Percentiles rank a stretch among this genome's conserved stretches.
These are phyloP conservation scores for Pinus taeda DNA, from an alignment of 75 land plant genomes.

Conservation along the genomic window DNA sequence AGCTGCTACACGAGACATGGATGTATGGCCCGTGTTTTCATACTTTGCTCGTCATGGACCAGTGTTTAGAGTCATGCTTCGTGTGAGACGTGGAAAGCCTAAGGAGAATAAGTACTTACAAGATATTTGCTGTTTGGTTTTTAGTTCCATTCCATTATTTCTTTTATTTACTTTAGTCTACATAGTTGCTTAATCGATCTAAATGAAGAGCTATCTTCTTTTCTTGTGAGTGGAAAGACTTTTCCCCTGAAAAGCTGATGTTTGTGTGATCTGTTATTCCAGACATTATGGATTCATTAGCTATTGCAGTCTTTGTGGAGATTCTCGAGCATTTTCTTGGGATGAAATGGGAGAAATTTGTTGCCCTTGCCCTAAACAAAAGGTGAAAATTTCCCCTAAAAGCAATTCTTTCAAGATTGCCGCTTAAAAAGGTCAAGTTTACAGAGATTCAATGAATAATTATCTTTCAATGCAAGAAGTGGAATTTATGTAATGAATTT, in stretches of 20 bases:
- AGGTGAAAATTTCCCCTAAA: constrained; percentile 20
- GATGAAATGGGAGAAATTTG: constrained; percentile 56
- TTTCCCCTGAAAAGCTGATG: neutral
- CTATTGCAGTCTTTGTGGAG: constrained; percentile 77
- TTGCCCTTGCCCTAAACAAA: constrained; percentile 44
- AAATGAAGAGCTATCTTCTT: neutral
- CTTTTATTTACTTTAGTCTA: neutral
- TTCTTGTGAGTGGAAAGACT: neutral
- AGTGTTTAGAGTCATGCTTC: constrained; percentile 84
- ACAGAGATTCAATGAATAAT: neutral
- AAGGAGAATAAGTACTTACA: constrained; percentile 41
- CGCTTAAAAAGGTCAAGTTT: neutral
- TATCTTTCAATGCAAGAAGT: neutral
- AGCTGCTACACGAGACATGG: constrained; percentile 70
- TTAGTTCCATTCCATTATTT: neutral
- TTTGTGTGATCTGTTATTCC: constrained; percentile 9
- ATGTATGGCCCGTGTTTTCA: constrained; percentile 76
- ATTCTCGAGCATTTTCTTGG: constrained; percentile 68
- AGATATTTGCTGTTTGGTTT: neutral
- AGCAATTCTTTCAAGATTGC: neutral
- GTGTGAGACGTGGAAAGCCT: constrained; percentile 48
- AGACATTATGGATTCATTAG: constrained; percentile 85
- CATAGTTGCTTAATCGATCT: neutral
- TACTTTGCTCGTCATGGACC: constrained; percentile 93
- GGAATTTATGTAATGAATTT: neutral